Base-by-base conservation (phyloP, 306 rosid genomes). In the Begonia peltatifolia region DNA sequence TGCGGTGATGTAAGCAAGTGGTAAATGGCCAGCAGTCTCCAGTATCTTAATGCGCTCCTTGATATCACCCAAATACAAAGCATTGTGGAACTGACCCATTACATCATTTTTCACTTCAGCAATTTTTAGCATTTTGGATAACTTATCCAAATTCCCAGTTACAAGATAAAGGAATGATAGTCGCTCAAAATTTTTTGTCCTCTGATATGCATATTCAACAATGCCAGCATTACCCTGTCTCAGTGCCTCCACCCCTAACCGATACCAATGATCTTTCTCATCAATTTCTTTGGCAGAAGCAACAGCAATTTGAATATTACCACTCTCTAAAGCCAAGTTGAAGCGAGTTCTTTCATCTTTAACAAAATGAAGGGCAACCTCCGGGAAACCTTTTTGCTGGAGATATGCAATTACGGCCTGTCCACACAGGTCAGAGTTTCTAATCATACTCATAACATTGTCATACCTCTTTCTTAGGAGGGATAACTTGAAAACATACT, bases 41-140 rank as follows among this genome's bases (percentile, higher is more conserved):
- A 86, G 79, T 47, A 86, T 77, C 74, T 82, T 86, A 55, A 82
- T 67, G 41, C 87, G 92, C 54, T 86, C 95, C 9, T 49, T 52
- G 36, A 82, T 56, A 63, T 86, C 87, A 54, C 95, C 95, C 71
- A 86, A 57, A 67, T 86, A 86, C n/a, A 82, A 56, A 55, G 95
- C 95, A 68, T 86, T 86, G 75, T 86, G 95, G 60, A 86, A 86
- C 57, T 86, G 95, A 47, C 95, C 95, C 95, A 86, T 86, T 57
- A 86, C 87, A 71, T 86, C 87, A 71, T 86, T 82, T 64, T 86
- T 86, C 2, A 86, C 83, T 71, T 82, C 95, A 50, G 95, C 95
- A 56, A 86, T 82, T 75, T 86, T 86, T 71, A 86, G 66, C 95
- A 86, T 82, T 71, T 86, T 86, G 58, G 93, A 71, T 46, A 82